Base-by-base conservation (phyloP, 768 basidiomycete genomes). In the Gymnopilus junonius region DNA sequence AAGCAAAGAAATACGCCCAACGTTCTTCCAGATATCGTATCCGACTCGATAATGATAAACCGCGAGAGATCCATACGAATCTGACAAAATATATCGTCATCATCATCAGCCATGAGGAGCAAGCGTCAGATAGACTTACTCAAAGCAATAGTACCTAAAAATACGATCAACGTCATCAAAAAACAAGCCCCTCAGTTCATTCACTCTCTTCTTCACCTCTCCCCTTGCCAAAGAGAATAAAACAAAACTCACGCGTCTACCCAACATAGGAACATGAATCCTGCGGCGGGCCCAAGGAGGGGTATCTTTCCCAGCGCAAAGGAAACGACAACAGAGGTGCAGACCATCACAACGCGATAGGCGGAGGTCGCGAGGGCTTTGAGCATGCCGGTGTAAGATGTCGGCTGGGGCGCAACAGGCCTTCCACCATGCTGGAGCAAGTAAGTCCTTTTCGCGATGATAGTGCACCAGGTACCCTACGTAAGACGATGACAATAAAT, bases 1-100 rank as follows among this genome's bases (percentile, higher is more conserved):
- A 96, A 4, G 90, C 90, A 62, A 94, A 83, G 71, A 89, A 93
- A 76, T 95, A 96, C 1, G 90, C 85, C 94, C 94, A 96, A 42
- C 93, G 85, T 74, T 94, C 92, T 76, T 96, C 94, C 20, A 95
- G 78, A 71, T 91, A 85, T 51, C 88, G 78, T 48, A 94, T 85
- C 58, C 93, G 80, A 14, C 84, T 77, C 1, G 91, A 83, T 12
- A 94, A 78, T 12, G 90, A 88, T 64, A 89, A 69, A 1, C 91
- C 91, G 14, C 88, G 86, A 8, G 91, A 85, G 48, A 90, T 85
- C 92, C 92, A 93, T 20, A 90, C 82, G 70, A 91, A 93, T 70
- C 92, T 93, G n/a, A n/a, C n/a, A n/a, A n/a, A n/a, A n/a, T n/a
- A n/a, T n/a, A 59, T 42, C 27, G 15, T 2, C n/a, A 55, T 15